Conservation (phyloP, 2,329 filamentous ascomycete genomes). For the Phialophora tarda region DNA sequence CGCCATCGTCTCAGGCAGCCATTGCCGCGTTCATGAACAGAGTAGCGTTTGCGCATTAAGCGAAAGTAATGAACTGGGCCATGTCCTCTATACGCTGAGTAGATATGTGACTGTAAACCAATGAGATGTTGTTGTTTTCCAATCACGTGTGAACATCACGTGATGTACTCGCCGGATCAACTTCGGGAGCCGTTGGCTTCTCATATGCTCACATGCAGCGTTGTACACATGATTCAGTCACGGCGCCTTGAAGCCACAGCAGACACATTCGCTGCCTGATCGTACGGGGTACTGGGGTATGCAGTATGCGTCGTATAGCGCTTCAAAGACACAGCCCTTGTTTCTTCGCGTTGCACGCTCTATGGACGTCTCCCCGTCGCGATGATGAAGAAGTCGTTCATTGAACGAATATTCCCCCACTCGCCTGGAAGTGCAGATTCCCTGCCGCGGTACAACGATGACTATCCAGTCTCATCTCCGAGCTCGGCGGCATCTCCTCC, state of each 20-base stretch:
- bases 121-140: too few relatives aligned
- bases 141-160: not conserved
- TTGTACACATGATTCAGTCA: conserved; percentile 19
- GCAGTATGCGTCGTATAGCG: not conserved
- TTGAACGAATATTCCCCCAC: conserved; percentile 39
- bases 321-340: not conserved
- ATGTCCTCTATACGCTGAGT: too few relatives aligned
- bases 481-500: conserved; percentile 21
- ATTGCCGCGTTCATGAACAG: too few relatives aligned
- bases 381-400: conserved; percentile 39
- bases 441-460: conserved; percentile 32
- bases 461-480: conserved; percentile 15
- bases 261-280: conserved; percentile 9
- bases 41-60: too few relatives aligned
- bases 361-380: not conserved
- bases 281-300: not conserved
- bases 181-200: conserved; percentile 5
- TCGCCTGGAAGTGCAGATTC: conserved; percentile 18
- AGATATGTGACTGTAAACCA: too few relatives aligned
- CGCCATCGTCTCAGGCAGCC: too few relatives aligned
- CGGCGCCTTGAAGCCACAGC: not conserved
- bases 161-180: not conserved
- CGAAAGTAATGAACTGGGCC: too few relatives aligned
- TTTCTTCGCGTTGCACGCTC: not conserved
- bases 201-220: not conserved